Percentiles rank a stretch among this genome's conserved stretches.
Conservation (phyloP, 192 early-diverging fungal species). For the Coemansia interrupta region DNA sequence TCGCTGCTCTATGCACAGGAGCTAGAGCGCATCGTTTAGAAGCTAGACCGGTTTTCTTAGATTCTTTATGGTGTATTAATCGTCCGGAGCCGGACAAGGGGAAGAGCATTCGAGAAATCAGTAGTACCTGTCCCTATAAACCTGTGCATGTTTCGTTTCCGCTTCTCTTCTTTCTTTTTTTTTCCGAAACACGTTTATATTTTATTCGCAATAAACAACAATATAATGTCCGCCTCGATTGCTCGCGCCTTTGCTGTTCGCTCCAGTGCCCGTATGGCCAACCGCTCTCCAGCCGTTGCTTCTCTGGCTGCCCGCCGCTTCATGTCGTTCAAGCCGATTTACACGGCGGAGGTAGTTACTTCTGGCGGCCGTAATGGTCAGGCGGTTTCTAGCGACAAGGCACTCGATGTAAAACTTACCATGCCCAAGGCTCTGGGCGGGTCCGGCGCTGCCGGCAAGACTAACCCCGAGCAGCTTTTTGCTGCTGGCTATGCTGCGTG, state of each 20-base stretch:
- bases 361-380: conserved; percentile 59
- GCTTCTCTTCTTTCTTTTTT: not conserved
- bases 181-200: conserved; percentile 1
- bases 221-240: conserved; percentile 23
- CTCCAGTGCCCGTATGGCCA: conserved; percentile 12
- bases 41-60: conserved; percentile 4
- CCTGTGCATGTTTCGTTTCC: not conserved
- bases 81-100: no score
- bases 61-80: not conserved
- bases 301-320: conserved; percentile 26
- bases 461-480: conserved; percentile 60
- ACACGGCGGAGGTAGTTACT: conserved; percentile 56
- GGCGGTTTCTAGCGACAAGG: conserved; percentile 55
- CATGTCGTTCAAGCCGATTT: conserved; percentile 55
- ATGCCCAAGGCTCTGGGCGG: conserved; percentile 60
- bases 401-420: conserved; percentile 51
- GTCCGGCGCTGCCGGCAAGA: conserved; percentile 52
- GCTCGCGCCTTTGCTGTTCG: conserved; percentile 35
- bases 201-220: not conserved
- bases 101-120: not conserved
- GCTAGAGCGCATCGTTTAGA: conserved; percentile 91
- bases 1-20: conserved; percentile 87
- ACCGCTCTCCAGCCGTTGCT: conserved; percentile 4
- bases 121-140: not conserved
- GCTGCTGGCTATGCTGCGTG: conserved; percentile 59